Base-by-base conservation (phyloP, 2,329 filamentous ascomycete species). In the Hypomyces perniciosus region DNA sequence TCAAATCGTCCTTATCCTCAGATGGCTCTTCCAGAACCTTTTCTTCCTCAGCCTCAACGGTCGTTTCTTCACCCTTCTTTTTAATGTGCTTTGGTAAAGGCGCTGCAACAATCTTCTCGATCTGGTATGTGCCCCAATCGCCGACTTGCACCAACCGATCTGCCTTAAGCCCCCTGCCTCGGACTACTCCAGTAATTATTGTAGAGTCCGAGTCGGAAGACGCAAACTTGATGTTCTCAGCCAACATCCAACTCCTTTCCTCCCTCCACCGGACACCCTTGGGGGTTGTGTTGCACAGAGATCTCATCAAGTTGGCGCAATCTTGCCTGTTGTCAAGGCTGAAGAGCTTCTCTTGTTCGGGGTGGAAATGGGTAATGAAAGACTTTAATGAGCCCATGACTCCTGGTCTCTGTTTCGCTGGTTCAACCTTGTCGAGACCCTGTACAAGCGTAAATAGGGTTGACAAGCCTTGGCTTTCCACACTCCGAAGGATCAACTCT, bases 191-290 rank as follows among this genome's bases (percentile, higher is more conserved):
- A 0, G 89, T 95, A 39, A 99, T 65, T 6, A 91, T 73, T 7
- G 89, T 86, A 39, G 83, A 73, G n/a, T 80, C 77, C 1, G 77
- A 74, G 8, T 77, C 76, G 4, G 71, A 75, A 29, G 80, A 76
- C 8, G 81, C 78, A 78, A 90, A 95, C 59, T 80, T 72, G 48
- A 96, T 75, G 29, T 91, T 80, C 57, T 99, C 93, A 4, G 92
- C 82, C 51, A 96, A 73, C 85, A 99, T 89, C 88, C 93, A 99
- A 61, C 90, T 95, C 59, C 93, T 81, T 57, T 96, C 90, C 47
- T 99, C 93, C 60, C 93, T 83, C 93, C 93, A 99, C 56, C 85
- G 77, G n/a, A 99, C 81, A 1, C 93, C 93, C 72, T 95, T 97
- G 8, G 93, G 92, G 40, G 86, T 90, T 34, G 87, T 90, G 57